Base-by-base conservation (phyloP, 2,329 filamentous ascomycete species). In the Alternaria sp. region DNA sequence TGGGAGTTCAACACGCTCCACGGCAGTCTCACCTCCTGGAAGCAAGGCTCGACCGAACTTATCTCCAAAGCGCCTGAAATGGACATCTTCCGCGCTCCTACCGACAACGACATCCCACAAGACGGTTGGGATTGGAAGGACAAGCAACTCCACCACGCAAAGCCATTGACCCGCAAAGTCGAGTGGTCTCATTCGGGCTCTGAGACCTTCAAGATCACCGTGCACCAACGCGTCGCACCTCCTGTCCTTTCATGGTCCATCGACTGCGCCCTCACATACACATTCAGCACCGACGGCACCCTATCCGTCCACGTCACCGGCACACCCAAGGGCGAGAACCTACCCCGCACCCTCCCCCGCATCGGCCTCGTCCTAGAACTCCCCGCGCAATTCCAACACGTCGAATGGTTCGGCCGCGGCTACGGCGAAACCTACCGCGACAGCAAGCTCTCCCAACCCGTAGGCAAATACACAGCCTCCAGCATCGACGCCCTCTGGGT, bases 361-460 rank as follows among this genome's bases (percentile, higher is more conserved):
- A 83, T 90, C 23, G 90, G 90, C 0, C 79, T 91, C 5, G 84
- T 88, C 55, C 70, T 91, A 5, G 81, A 83, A 32, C 76, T 90
- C 1, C 80, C 81, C 5, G 75, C 81, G 32, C 57, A 75, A 0
- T 83, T 89, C 23, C 80, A 85, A 53, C 67, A 77, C 1, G 85
- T 86, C 5, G 76, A 80, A 10, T 93, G 90, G 88, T 86, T 87
- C 63, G 89, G 89, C 6, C 85, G 85, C 6, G 89, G 90, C 0
- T 88, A 88, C 0, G 87, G 87, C 3, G 89, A 91, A 75, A 86
- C 84, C 11, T 93, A 92, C 80, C 80, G 81, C 15, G 90, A 93
- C 79, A 90, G 88, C 79, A 90, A 91, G 62, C 70, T 81, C 12
- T 85, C 87, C 2, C 87, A 90, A 67, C 80, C 79, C 2, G 71